Evolutionary conservation across 2,329 filamentous ascomycete species (phyloP), one percentile per base, ranked within the genome.

Genomic region (Talaromyces atroroseus): DNA sequence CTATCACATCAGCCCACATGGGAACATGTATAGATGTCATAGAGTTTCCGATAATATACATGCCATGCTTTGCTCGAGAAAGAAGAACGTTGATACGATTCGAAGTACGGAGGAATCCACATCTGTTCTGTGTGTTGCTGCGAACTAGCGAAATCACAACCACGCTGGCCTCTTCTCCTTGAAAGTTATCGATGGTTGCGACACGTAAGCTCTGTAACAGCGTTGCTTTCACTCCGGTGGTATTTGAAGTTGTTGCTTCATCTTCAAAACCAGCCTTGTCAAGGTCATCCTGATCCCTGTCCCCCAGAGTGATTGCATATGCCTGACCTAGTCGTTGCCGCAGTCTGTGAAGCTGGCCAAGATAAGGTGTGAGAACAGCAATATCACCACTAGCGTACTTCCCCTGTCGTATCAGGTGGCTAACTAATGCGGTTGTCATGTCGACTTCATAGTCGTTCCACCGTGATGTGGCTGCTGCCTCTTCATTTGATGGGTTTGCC

Each of bases 131-230:
- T 0, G 67, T 59, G 61, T 92, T 92, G 70, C 86, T 89, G 42
- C 88, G 80, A 0, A 90, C 86, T 0, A 92, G 73, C 0, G 85
- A 88, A 0, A 91, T 74, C 2, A 92, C 74, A 0, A 92, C 76
- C 8, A 92, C 74, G 52, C 88, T 85, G 1, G 83, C 84, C 63
- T 92, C 87, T 64, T 92, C 87, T 0, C 88, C 88, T 62, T 92
- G 87, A 55, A 89, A 91, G 60, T 90, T 91, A 66, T 89, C 86
- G 0, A 90, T 80, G 0, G 85, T 90, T 0, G 86, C 84, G 0
- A 86, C 68, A 4, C 82, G 72, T 2, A 87, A 66, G 1, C 73
- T 74, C 23, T 80, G 72, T 0, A 78, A 64, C 0, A 85, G 71
- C 0, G 71, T 76, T 4, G 71, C 74, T 64, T 78, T 80, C 21